These are phyloP conservation scores for Hamamelis virginiana DNA, from an alignment of 164 flowering plant species.

Conservation along the genomic window DNA sequence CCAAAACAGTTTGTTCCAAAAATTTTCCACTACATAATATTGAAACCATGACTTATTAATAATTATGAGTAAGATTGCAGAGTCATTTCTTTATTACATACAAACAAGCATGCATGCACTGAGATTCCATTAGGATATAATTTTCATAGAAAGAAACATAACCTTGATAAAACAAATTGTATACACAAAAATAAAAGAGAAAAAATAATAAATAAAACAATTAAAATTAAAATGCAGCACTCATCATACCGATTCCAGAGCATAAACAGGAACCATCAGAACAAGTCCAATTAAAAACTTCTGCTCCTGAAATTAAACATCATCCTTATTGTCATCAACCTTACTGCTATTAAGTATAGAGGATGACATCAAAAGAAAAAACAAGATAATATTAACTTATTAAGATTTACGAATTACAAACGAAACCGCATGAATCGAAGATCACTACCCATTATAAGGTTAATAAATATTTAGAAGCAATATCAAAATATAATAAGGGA, in stretches of 20 bases:
- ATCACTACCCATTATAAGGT: not conserved
- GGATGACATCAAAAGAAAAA: not conserved
- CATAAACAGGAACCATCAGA: constrained; percentile 98
- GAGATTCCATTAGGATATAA: too few species aligned
- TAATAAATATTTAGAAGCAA: not conserved
- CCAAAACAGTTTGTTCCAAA: too few species aligned
- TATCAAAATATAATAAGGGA: not conserved
- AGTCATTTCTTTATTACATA: too few species aligned
- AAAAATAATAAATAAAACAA: too few species aligned
- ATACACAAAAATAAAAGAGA: too few species aligned
- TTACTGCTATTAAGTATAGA: not conserved
- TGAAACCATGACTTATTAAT: too few species aligned
- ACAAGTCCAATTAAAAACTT: constrained; percentile 90
- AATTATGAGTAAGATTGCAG: too few species aligned
- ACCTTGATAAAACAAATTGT: too few species aligned
- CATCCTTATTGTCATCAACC: not conserved
- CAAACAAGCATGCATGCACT: too few species aligned
- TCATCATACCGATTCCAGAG: constrained; percentile 78
- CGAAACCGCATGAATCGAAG: not conserved
- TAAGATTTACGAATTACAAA: not conserved
- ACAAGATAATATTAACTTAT: not conserved
- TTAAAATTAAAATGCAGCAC: not conserved
- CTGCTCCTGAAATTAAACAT: constrained; percentile 77
- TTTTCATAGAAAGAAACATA: too few species aligned
- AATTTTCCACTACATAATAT: too few species aligned